Percentiles rank a stretch among this genome's conserved stretches.
phyloP scores from a whole-genome alignment of 192 early-diverging fungal species.

The Entomortierella lignicola region DNA sequence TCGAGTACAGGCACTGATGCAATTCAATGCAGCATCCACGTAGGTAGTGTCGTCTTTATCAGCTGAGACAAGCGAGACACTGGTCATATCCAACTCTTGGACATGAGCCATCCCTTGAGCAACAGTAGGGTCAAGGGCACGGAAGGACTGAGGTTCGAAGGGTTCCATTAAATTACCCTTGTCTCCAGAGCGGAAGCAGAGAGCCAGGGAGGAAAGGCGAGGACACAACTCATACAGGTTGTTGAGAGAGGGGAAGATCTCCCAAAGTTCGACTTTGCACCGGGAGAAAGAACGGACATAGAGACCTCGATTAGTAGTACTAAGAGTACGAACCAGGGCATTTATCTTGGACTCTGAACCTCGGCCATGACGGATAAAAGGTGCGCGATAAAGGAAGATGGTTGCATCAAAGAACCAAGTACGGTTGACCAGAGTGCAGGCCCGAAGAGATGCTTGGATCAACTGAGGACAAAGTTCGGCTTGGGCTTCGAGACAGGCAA shows the following conservation, averaged over 20 bases:
- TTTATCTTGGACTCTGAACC: conserved; percentile 37
- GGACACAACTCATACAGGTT: conserved; percentile 35
- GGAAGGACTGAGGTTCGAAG: conserved; percentile 43
- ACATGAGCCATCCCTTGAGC: conserved; percentile 32
- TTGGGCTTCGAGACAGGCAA: conserved; percentile 46
- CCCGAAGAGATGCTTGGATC: conserved; percentile 44
- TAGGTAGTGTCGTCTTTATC: conserved; percentile 42
- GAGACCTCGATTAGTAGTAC: conserved; percentile 38
- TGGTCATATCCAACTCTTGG: conserved; percentile 44
- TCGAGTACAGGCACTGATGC: conserved; percentile 41
- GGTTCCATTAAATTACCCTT: conserved; percentile 47
- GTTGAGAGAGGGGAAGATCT: conserved; percentile 39
- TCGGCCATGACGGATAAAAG: conserved; percentile 42
- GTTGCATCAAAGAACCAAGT: conserved; percentile 55
- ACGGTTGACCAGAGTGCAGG: conserved; percentile 44
- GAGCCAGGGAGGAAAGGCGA: conserved; percentile 31
- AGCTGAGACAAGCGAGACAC: conserved; percentile 31
- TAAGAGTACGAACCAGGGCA: conserved; percentile 39
- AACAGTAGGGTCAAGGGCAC: conserved; percentile 21
- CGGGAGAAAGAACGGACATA: conserved; percentile 49
- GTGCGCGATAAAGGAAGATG: conserved; percentile 47
- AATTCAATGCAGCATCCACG: conserved; percentile 49
- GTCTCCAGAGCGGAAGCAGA: conserved; percentile 50
- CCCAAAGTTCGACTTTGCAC: conserved; percentile 55
- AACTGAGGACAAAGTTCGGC: conserved; percentile 39